Percentiles rank a stretch among this genome's conserved stretches.
Conservation (phyloP, 768 basidiomycete species). For the Tremella yokohamensis region DNA sequence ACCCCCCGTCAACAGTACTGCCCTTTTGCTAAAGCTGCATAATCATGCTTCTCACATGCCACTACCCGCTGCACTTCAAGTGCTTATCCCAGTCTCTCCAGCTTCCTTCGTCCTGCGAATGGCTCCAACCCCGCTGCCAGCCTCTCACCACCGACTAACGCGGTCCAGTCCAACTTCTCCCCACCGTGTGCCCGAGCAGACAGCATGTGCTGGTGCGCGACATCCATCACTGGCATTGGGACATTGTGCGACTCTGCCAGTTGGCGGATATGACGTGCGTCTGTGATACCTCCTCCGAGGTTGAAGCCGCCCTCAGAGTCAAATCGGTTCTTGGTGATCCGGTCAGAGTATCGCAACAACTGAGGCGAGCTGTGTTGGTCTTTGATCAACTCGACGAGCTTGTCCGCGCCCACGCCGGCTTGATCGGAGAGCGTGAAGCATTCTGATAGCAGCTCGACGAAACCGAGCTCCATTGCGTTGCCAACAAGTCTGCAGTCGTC, state of each 20-base stretch:
- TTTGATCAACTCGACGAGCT: conserved; percentile 50
- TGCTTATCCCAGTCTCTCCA: not conserved
- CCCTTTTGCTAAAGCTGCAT: too few relatives aligned
- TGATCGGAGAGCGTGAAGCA: conserved; percentile 80
- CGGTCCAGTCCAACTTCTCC: conserved; percentile 75
- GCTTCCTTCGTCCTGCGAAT: conserved; percentile 38
- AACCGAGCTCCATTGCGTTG: conserved; percentile 72
- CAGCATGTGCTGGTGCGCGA: conserved; percentile 71
- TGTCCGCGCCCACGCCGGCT: conserved; percentile 67
- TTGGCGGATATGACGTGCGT: conserved; percentile 66
- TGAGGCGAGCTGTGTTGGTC: conserved; percentile 68
- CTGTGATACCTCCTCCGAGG: conserved; percentile 83
- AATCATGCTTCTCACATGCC: too few relatives aligned
- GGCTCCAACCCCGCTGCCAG: conserved; percentile 64
- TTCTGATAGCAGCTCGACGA: conserved; percentile 74
- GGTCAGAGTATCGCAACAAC: conserved; percentile 52
- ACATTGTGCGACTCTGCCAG: conserved; percentile 59
- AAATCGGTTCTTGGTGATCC: conserved; percentile 69
- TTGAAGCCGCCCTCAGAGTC: conserved; percentile 71
- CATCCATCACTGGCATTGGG: conserved; percentile 50
- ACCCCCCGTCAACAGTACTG: too few relatives aligned
- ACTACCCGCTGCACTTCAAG: too few relatives aligned
- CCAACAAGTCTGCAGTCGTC: conserved; percentile 73
- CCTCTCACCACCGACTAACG: conserved; percentile 70
- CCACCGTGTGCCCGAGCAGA: conserved; percentile 71